Conservation (phyloP, 2,329 filamentous ascomycete species). For the Bipolaris sorokiniana region DNA sequence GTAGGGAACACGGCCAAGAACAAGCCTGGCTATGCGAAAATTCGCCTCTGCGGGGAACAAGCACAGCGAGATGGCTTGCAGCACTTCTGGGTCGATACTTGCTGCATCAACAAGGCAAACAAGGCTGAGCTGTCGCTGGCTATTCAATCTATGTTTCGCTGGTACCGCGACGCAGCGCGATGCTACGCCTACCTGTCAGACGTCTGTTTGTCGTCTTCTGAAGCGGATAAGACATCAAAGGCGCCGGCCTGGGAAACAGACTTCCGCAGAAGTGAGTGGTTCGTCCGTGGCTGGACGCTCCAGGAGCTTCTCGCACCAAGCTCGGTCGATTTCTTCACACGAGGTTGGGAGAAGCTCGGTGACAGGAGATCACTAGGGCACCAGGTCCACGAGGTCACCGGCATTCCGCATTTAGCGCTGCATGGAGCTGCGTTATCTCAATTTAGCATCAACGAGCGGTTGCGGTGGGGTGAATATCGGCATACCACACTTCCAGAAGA, state of each 20-base stretch:
- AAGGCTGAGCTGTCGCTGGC: not conserved
- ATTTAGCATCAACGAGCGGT: not conserved
- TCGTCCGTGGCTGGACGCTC: not conserved
- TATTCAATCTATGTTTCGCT: constrained; percentile 4
- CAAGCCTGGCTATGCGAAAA: constrained; percentile 6
- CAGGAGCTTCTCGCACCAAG: not conserved
- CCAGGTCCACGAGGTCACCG: not conserved
- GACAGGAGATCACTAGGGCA: not conserved
- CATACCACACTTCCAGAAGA: not conserved
- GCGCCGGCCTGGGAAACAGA: not conserved
- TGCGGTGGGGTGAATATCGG: not conserved
- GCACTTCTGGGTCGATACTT: no score
- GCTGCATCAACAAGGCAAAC: not conserved
- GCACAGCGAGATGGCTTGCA: not conserved
- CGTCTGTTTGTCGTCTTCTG: not conserved
- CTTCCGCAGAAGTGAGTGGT: not conserved
- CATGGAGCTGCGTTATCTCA: not conserved
- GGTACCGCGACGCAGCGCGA: not conserved
- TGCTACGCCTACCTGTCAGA: not conserved
- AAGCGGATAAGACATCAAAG: not conserved
- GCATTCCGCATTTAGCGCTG: not conserved
- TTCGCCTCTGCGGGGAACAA: constrained; percentile 5
- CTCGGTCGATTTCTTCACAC: not conserved
- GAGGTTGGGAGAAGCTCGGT: not conserved
- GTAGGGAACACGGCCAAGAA: constrained; percentile 3